phyloP scores from a whole-genome alignment of 257 asterid species.

The Pogostemon cablin region DNA sequence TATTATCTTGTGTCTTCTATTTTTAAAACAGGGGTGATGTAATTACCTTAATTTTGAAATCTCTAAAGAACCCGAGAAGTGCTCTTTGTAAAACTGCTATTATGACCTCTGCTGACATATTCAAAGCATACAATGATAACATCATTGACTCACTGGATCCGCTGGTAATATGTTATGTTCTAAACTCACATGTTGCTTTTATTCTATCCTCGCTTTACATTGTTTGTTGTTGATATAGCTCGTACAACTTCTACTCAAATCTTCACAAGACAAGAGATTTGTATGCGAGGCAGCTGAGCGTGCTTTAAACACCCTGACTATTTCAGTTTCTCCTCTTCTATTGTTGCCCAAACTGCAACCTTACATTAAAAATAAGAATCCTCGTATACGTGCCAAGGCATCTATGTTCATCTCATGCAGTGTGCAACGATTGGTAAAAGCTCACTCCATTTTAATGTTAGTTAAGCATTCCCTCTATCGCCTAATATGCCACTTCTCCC shows the following conservation, averaged over 20 bases:
- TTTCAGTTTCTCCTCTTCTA: slow-evolving; percentile 66
- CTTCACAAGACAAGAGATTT: slow-evolving; percentile 91
- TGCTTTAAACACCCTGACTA: slow-evolving; percentile 70
- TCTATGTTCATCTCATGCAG: slow-evolving; percentile 70
- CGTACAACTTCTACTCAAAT: slow-evolving; percentile 78
- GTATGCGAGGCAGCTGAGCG: slow-evolving; percentile 88
- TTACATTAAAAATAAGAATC: slow-evolving; percentile 70
- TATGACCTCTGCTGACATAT: slow-evolving; percentile 77
- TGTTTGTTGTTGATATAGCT: slow-evolving; percentile 49
- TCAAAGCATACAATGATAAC: slow-evolving; percentile 67
- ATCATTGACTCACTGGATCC: slow-evolving; percentile 72
- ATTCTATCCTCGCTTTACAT: slow-evolving; percentile 11
- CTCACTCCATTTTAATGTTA: background rate
- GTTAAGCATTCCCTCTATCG: too few relatives aligned
- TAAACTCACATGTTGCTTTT: slow-evolving; percentile 25
- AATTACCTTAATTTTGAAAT: slow-evolving; percentile 65
- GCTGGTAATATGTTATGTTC: slow-evolving; percentile 47
- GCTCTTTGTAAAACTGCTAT: slow-evolving; percentile 91
- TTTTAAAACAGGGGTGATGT: slow-evolving; percentile 58
- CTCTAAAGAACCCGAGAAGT: slow-evolving; percentile 86
- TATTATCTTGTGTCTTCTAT: slow-evolving; percentile 24
- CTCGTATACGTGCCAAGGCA: slow-evolving; percentile 88
- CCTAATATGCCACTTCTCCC: background rate
- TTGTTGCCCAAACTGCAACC: slow-evolving; percentile 79
- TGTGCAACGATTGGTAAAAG: slow-evolving; percentile 66